Evolutionary conservation across 148 eudicot genomes (phyloP), one percentile per base, ranked within the genome.

Genomic region (Nyssa sinensis): DNA sequence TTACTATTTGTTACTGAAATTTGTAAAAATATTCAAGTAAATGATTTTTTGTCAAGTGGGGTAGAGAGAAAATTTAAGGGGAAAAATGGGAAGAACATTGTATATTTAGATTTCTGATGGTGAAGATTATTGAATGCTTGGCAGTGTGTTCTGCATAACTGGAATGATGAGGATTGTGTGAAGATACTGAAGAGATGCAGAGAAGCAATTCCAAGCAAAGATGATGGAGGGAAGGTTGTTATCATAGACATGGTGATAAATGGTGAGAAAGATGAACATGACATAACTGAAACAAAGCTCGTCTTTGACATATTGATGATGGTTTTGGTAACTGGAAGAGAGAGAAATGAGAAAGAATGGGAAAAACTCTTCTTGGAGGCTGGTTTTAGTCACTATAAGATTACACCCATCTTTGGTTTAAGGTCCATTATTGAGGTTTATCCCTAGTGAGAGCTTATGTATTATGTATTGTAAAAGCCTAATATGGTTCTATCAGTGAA

Each of bases 101-200:
- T 4, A 24, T 33, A 33, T 8, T 64, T 0, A 11, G 19, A n/a
- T 4, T 35, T 66, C 30, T 66, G 39, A 66, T 34, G 69, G 25
- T 23, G 30, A 23, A 23, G 19, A 13, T 23, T 0, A 66, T 24
- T 44, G 32, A 25, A n/a, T n/a, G n/a, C n/a, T 11, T 67, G 70
- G 14, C 74, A 72, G 75, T 24, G 55, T 55, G 62, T 72, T 58
- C 13, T 72, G 33, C 75, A 72, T 3, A 37, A 34, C 13, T 72
- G 75, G 75, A 57, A 32, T 14, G 75, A 72, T 21, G 53, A 72
- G 11, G 33, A 72, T 25, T 72, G 75, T 13, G 53, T 58, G 66
- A 72, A 72, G 66, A 58, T 72, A 60, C 51, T 72, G 66, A 72
- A 60, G 62, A 67, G 29, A 67, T 67, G 70, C 70, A 67, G 53